phyloP scores from a whole-genome alignment of 164 flowering plant genomes.

The Nelumbo lutea region DNA sequence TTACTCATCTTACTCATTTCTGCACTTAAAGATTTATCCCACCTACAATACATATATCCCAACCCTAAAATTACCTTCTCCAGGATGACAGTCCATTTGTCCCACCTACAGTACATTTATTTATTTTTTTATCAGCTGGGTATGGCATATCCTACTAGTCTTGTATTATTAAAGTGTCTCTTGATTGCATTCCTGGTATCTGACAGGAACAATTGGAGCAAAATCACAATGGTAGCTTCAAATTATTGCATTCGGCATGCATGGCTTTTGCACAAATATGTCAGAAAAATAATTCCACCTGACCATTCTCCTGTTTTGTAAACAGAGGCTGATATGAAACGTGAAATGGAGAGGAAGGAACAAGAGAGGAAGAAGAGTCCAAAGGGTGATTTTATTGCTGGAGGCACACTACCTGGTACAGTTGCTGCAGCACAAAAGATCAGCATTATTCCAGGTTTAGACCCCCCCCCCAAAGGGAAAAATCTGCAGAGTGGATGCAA shows the following conservation, averaged over 20 bases:
- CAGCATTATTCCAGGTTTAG: conserved; percentile 50
- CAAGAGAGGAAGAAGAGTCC: conserved; percentile 78
- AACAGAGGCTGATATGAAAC: conserved; percentile 85
- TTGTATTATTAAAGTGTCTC: too few relatives aligned
- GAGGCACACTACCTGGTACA: conserved; percentile 54
- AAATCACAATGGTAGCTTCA: neutral
- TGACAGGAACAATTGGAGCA: too few relatives aligned
- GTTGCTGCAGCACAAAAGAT: conserved; percentile 41
- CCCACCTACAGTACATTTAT: too few relatives aligned
- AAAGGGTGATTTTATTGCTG: conserved; percentile 69
- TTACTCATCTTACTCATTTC: too few relatives aligned
- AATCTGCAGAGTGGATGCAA: neutral
- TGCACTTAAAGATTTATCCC: too few relatives aligned
- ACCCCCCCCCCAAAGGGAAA: neutral
- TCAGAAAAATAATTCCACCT: neutral
- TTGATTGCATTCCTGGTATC: too few relatives aligned
- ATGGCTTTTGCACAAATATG: too few relatives aligned
- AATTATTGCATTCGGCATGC: neutral
- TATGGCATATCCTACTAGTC: too few relatives aligned
- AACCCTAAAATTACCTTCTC: too few relatives aligned
- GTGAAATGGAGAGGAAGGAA: conserved; percentile 78
- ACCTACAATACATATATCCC: too few relatives aligned
- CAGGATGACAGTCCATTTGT: too few relatives aligned
- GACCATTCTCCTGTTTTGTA: neutral
- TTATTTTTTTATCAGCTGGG: too few relatives aligned